These are phyloP conservation scores for Penicillium sp. DNA, from an alignment of 2,329 filamentous ascomycete species.

Conservation along the genomic window DNA sequence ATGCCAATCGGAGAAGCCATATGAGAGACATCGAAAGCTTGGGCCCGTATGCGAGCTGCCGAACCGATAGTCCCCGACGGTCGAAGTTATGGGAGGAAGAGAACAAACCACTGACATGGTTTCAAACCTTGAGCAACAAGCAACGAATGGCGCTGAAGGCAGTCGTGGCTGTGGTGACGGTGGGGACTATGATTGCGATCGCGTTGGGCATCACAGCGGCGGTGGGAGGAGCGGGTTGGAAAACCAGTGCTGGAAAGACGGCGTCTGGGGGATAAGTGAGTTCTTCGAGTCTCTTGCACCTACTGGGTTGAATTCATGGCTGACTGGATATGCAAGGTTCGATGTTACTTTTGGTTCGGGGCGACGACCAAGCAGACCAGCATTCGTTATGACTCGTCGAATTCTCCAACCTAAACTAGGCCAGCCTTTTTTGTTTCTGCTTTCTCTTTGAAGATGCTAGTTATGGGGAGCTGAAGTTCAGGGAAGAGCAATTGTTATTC, in stretches of 20 bases:
- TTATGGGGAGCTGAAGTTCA: background rate
- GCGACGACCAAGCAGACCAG: background rate
- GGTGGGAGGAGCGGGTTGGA: slow-evolving; percentile 45
- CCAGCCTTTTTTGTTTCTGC: background rate
- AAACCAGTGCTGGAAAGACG: slow-evolving; percentile 30
- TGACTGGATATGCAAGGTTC: background rate
- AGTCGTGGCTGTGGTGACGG: slow-evolving; percentile 39
- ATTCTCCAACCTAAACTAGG: background rate
- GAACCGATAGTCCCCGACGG: slow-evolving; percentile 20
- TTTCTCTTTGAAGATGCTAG: background rate
- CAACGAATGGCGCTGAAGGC: slow-evolving; percentile 40
- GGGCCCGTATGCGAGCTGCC: slow-evolving; percentile 13
- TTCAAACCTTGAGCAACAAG: slow-evolving; percentile 32
- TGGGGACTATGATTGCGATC: slow-evolving; percentile 45
- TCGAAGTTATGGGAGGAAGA: slow-evolving; percentile 36
- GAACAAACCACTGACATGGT: slow-evolving; percentile 32
- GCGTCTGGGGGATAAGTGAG: slow-evolving; percentile 22
- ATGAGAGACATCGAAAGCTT: slow-evolving; percentile 35
- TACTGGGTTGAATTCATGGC: background rate
- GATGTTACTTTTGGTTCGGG: background rate
- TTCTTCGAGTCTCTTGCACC: background rate
- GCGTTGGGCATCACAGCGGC: slow-evolving; percentile 45
- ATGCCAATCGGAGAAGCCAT: slow-evolving; percentile 12
- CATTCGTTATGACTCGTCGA: background rate
- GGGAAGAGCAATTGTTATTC: background rate